Evolutionary conservation across 768 basidiomycete genomes (phyloP).

Genomic region (Leccinum broughii): DNA sequence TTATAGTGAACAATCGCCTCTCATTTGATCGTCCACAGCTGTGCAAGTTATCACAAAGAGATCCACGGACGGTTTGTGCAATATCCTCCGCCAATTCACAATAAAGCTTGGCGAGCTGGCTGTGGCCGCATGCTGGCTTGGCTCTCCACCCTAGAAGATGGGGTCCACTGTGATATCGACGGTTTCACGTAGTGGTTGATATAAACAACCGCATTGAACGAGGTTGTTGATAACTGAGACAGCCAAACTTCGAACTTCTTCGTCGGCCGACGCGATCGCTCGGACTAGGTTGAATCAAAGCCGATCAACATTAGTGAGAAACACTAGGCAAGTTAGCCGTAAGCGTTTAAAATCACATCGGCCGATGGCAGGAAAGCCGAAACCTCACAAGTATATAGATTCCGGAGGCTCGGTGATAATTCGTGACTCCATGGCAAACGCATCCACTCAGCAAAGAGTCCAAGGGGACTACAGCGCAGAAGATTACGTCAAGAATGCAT

Average conservation of each 20-base stretch:
- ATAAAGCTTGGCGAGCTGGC: neutral
- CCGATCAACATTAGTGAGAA: neutral
- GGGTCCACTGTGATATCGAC: too few relatives aligned
- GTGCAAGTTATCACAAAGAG: too few relatives aligned
- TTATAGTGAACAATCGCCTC: neutral
- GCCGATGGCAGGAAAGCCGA: conserved; percentile 24
- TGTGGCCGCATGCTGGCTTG: neutral
- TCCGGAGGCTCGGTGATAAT: neutral
- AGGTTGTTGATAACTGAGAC: neutral
- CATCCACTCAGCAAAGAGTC: neutral
- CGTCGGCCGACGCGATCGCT: conserved; percentile 21
- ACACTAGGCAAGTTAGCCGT: neutral
- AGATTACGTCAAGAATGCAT: conserved; percentile 60
- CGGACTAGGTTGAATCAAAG: neutral
- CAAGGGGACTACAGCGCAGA: conserved; percentile 56
- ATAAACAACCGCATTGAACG: neutral
- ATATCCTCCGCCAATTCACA: neutral
- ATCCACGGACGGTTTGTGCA: neutral
- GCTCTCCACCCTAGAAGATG: neutral
- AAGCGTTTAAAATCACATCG: conserved; percentile 8
- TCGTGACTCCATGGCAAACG: conserved; percentile 11
- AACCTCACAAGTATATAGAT: conserved; percentile 10
- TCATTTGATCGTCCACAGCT: neutral
- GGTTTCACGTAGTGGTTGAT: too few relatives aligned
- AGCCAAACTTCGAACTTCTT: conserved; percentile 8